Conservation (phyloP, 805 yeast species). For the Ogataea nakhonphanomensis region DNA sequence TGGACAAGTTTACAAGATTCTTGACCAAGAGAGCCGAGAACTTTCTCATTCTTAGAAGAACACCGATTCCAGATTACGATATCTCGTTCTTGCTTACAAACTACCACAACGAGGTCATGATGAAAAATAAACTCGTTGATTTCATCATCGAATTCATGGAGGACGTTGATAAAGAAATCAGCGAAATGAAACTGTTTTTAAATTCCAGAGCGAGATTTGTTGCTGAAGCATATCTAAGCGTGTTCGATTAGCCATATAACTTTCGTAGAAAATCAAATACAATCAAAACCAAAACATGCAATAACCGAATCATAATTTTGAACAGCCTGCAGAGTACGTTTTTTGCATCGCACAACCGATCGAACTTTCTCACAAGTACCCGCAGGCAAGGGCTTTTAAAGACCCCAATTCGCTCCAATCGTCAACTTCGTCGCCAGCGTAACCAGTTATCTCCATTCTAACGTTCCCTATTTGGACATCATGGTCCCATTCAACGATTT, state of each 20-base stretch:
- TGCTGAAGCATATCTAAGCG: conserved; percentile 92
- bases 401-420: conserved; percentile 9
- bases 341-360: conserved; percentile 13
- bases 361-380: conserved; percentile 21
- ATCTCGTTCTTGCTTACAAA: conserved; percentile 91
- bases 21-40: conserved; percentile 94
- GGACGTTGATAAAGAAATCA: conserved; percentile 96
- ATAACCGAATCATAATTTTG: conserved; percentile 13
- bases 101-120: conserved; percentile 92
- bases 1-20: conserved; percentile 91
- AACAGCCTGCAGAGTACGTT: conserved; percentile 32
- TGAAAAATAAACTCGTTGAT: conserved; percentile 92
- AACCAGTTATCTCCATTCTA: conserved; percentile 17
- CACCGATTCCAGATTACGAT: conserved; percentile 87
- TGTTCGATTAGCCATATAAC: conserved; percentile 57
- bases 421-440: conserved; percentile 10
- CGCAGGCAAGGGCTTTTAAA: conserved; percentile 37
- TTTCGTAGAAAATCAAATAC: conserved; percentile 14
- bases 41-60: conserved; percentile 86
- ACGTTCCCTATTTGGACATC: conserved; percentile 28
- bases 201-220: conserved; percentile 97
- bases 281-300: conserved; percentile 16
- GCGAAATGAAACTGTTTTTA: conserved; percentile 95
- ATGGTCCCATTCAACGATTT: conserved; percentile 72
- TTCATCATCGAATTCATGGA: conserved; percentile 98